These are phyloP conservation scores for Penicillium sp. DNA, from an alignment of 2,329 filamentous ascomycete genomes.

Conservation along the genomic window DNA sequence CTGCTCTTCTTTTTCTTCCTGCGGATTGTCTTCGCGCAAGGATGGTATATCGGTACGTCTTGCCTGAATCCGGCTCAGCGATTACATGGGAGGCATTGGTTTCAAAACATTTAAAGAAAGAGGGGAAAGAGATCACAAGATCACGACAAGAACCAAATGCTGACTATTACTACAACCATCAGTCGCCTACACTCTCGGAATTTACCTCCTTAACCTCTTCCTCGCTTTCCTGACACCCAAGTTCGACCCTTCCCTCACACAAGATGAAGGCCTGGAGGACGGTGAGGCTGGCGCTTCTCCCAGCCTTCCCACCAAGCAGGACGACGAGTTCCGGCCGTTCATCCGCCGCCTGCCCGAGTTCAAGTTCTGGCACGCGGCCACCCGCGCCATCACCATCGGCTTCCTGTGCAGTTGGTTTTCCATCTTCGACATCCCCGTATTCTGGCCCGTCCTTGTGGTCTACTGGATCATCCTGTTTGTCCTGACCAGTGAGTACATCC, in stretches of 20 bases:
- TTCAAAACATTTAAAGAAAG: neutral
- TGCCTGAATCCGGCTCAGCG: neutral
- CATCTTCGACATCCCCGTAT: constrained; percentile 94
- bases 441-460: constrained; percentile 97
- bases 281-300: constrained; percentile 67
- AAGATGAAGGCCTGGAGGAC: constrained; percentile 96
- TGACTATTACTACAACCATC: constrained; percentile 5
- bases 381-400: constrained; percentile 75
- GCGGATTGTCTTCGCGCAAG: constrained; percentile 86
- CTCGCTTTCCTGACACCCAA: constrained; percentile 97
- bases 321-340: constrained; percentile 97
- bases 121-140: neutral
- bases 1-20: constrained; percentile 79
- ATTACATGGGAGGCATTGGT: neutral
- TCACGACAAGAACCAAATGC: constrained; percentile 1
- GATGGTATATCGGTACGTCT: constrained; percentile 94
- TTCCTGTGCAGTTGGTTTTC: constrained; percentile 91
- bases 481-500: constrained; percentile 74
- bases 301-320: constrained; percentile 82
- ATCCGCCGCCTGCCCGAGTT: constrained; percentile 95
- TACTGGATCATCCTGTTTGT: constrained; percentile 98
- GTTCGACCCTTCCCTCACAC: constrained; percentile 94
- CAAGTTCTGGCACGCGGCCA: constrained; percentile 99
- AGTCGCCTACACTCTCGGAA: constrained; percentile 97
- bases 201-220: constrained; percentile 98